These are phyloP conservation scores for Torulaspora pretoriensis DNA, from an alignment of 1,139 yeast species.

Conservation along the genomic window DNA sequence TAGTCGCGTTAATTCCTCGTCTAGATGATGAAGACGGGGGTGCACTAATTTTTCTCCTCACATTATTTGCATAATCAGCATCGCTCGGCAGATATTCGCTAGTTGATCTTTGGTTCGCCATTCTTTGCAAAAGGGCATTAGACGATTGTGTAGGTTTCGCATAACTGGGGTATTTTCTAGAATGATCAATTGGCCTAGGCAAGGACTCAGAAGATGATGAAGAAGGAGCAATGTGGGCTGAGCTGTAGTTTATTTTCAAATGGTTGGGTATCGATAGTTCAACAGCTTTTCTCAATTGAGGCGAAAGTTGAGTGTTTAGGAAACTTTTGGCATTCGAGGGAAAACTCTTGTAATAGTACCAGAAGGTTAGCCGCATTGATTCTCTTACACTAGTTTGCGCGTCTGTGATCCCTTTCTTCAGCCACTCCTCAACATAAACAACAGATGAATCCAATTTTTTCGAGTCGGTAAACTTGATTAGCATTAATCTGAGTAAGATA, in stretches of 20 bases:
- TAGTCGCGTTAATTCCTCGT: not conserved
- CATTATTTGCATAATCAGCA: slow-evolving; percentile 1
- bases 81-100: slow-evolving; percentile 25
- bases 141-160: slow-evolving; percentile 35
- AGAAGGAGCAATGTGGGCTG: slow-evolving; percentile 10
- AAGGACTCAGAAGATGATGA: slow-evolving; percentile 14
- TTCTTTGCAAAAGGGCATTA: slow-evolving; percentile 14
- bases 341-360: slow-evolving; percentile 57
- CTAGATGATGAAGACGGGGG: slow-evolving; percentile 14
- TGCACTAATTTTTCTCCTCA: slow-evolving; percentile 26
- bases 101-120: slow-evolving; percentile 24
- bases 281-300: slow-evolving; percentile 50
- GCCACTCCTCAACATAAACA: slow-evolving; percentile 49
- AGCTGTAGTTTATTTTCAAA: slow-evolving; percentile 27
- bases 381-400: slow-evolving; percentile 81
- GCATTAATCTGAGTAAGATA: slow-evolving; percentile 61
- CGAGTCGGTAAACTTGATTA: slow-evolving; percentile 44
- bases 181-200: slow-evolving; percentile 20
- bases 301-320: slow-evolving; percentile 38
- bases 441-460: slow-evolving; percentile 41
- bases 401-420: slow-evolving; percentile 64
- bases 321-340: slow-evolving; percentile 43
- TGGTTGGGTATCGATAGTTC: slow-evolving; percentile 51
- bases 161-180: slow-evolving; percentile 32
- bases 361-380: slow-evolving; percentile 65